phyloP scores from a whole-genome alignment of 2,329 filamentous ascomycete genomes.

The Lachnellula cervina region DNA sequence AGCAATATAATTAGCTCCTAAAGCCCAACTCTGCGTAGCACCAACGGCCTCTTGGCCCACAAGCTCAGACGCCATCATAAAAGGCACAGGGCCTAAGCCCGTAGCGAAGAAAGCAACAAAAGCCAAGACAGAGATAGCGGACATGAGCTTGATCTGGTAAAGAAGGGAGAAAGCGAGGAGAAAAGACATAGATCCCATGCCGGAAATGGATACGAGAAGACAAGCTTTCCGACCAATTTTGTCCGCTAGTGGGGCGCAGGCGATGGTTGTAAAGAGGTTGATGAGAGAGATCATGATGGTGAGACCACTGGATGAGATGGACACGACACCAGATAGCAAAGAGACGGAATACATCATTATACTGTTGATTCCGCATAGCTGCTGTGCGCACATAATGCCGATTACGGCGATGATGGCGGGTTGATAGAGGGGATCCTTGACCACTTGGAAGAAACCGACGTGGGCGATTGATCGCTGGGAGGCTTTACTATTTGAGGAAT shows the following conservation, averaged over 20 bases:
- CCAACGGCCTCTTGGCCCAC: conserved; percentile 88
- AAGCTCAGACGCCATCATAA: conserved; percentile 87
- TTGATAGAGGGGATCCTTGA: conserved; percentile 62
- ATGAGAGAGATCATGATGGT: conserved; percentile 83
- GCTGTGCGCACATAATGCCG: conserved; percentile 88
- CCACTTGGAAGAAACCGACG: conserved; percentile 59
- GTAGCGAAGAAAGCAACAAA: conserved; percentile 90
- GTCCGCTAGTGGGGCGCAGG: conserved; percentile 80
- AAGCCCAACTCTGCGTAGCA: conserved; percentile 81
- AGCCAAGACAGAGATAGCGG: conserved; percentile 72
- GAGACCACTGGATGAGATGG: conserved; percentile 73
- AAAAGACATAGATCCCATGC: conserved; percentile 76
- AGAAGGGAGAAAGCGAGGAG: conserved; percentile 77
- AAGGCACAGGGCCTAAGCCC: conserved; percentile 88
- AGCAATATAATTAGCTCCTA: conserved; percentile 83
- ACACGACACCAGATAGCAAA: conserved; percentile 74
- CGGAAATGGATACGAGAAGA: conserved; percentile 73
- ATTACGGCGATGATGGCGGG: conserved; percentile 77
- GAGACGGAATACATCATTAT: conserved; percentile 99
- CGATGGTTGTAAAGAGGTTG: conserved; percentile 78
- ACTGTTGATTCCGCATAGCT: conserved; percentile 90
- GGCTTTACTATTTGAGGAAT: conserved; percentile 24
- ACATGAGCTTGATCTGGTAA: conserved; percentile 66
- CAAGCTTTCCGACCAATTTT: conserved; percentile 82
- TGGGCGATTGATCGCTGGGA: conserved; percentile 33